Percentiles rank a stretch among this genome's conserved stretches.
Conservation (phyloP, 2,329 filamentous ascomycete species). For the Beauveria sp. region DNA sequence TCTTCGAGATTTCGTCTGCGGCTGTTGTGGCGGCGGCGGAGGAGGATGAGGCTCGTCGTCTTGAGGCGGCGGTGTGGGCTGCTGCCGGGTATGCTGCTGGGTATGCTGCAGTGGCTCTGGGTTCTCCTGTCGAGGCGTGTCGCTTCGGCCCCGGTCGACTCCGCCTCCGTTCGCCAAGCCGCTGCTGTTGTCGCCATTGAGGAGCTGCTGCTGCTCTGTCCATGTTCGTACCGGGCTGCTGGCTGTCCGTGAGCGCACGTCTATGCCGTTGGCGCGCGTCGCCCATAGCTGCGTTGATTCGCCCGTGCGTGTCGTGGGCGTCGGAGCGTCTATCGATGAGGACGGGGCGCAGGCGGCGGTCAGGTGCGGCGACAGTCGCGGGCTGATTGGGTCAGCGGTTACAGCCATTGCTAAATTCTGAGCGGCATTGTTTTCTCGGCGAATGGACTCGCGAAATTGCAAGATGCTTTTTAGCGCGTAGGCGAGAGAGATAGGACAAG, state of each 20-base stretch:
- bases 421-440: not conserved
- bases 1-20: conserved; percentile 15
- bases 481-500: not conserved
- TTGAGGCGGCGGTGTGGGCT: conserved; percentile 2
- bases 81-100: not conserved
- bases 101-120: not conserved
- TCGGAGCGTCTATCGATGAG: not conserved
- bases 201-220: conserved; percentile 3
- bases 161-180: not conserved
- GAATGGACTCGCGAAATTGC: not conserved
- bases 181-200: not conserved
- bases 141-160: not conserved
- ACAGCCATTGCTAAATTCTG: conserved; percentile 15
- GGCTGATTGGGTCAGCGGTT: conserved; percentile 18
- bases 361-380: conserved; percentile 11
- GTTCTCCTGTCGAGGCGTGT: not conserved
- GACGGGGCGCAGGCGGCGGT: not conserved
- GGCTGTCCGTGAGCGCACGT: conserved; percentile 2
- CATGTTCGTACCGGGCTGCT: conserved; percentile 9
- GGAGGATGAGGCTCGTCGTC: not conserved
- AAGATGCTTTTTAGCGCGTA: not conserved
- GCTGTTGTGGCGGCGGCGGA: conserved; percentile 2
- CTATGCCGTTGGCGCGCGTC: not conserved
- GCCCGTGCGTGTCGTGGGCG: not conserved
- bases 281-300: not conserved